Conservation (phyloP, 306 rosid species). For the Malus sieversii region DNA sequence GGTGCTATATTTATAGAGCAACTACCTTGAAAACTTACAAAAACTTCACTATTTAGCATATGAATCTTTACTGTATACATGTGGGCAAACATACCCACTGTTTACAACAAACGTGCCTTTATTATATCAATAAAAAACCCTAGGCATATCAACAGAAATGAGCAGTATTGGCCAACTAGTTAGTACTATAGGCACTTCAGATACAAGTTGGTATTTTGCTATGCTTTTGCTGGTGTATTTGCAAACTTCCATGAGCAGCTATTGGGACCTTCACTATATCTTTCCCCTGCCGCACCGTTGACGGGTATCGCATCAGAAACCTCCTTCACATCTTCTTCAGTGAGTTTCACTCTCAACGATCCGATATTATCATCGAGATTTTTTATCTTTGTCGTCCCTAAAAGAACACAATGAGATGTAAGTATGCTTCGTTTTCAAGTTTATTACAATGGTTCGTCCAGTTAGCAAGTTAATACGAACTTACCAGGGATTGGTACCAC, state of each 20-base stretch:
- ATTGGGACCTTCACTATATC: constrained; percentile 23
- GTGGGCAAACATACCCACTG: too few relatives aligned
- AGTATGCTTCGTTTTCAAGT: background rate
- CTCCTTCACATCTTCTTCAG: constrained; percentile 36
- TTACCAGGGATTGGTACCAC: constrained; percentile 70
- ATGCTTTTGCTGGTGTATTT: constrained; percentile 23
- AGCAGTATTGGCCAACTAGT: background rate
- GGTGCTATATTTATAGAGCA: too few relatives aligned
- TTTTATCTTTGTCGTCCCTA: constrained; percentile 56
- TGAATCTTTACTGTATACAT: too few relatives aligned
- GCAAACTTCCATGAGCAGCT: constrained; percentile 61
- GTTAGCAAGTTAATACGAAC: background rate
- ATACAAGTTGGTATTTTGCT: too few relatives aligned
- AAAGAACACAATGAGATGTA: background rate
- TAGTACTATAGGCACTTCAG: too few relatives aligned
- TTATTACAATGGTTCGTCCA: too few relatives aligned
- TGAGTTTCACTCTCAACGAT: constrained; percentile 40
- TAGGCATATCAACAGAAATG: background rate
- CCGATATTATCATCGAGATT: constrained; percentile 49
- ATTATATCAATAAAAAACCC: too few relatives aligned
- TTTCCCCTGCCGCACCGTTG: constrained; percentile 36
- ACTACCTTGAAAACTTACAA: too few relatives aligned
- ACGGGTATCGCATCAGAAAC: constrained; percentile 35
- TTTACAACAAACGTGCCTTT: too few relatives aligned
- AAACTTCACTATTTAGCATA: too few relatives aligned